Conservation (phyloP, 1,284 basidiomycete genomes). For the Cronartium quercuum region DNA sequence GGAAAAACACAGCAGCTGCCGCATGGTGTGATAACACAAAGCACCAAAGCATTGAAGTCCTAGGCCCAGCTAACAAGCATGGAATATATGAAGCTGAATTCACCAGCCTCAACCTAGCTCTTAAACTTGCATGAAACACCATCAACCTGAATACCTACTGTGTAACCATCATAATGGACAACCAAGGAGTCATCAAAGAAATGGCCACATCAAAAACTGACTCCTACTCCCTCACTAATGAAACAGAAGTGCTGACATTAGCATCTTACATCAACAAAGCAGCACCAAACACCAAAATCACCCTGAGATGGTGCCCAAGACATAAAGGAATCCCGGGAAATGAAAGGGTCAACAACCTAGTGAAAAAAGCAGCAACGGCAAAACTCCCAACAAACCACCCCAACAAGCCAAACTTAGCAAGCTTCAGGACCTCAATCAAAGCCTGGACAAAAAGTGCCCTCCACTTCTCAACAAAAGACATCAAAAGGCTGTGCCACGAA, state of each 20-base stretch:
- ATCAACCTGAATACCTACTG: too few species aligned
- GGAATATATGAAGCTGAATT: neutral
- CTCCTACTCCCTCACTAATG: too few species aligned
- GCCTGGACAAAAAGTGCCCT: neutral
- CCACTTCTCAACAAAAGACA: neutral
- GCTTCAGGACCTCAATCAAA: neutral
- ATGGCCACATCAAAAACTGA: neutral
- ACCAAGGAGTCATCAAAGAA: neutral
- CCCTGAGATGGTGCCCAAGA: neutral
- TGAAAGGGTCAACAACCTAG: neutral
- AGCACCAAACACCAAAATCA: neutral
- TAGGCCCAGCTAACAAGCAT: neutral
- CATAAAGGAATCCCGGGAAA: neutral
- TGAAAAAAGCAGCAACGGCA: neutral
- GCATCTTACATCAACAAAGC: too few species aligned
- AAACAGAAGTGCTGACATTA: too few species aligned
- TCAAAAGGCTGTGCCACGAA: neutral
- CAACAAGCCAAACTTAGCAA: neutral
- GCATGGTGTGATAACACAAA: neutral
- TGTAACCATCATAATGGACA: neutral
- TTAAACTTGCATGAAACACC: neutral
- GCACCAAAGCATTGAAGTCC: neutral
- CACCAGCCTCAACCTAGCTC: neutral
- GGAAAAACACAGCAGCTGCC: neutral
- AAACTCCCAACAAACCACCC: neutral